These are phyloP conservation scores for Tympanopsis confertula DNA, from an alignment of 2,329 filamentous ascomycete genomes.

Conservation along the genomic window DNA sequence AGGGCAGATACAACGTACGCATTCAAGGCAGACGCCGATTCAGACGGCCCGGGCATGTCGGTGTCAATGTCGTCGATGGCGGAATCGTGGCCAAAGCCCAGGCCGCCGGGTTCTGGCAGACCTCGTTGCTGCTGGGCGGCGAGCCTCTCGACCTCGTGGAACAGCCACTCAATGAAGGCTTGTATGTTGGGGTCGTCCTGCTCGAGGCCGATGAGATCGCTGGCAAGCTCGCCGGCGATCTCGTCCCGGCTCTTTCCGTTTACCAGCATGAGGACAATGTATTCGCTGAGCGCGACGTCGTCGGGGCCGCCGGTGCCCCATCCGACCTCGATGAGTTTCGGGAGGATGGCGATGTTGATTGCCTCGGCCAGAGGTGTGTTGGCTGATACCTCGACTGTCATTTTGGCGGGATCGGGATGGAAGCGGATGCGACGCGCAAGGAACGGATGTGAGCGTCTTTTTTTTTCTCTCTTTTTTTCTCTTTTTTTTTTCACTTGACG, in stretches of 20 bases:
- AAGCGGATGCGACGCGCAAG: too few species aligned
- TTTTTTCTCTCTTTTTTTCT: too few species aligned
- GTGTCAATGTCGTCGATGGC: constrained; percentile 8
- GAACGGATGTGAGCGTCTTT: too few species aligned
- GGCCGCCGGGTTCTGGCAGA: too few species aligned
- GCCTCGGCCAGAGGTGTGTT: not conserved
- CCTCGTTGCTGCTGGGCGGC: too few species aligned
- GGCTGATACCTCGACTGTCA: not conserved
- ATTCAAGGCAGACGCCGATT: too few species aligned
- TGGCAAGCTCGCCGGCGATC: constrained; percentile 6
- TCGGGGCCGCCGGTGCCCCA: constrained; percentile 3
- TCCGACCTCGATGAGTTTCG: constrained; percentile 2
- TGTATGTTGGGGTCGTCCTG: constrained; percentile 5
- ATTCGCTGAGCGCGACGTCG: not conserved
- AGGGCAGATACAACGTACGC: too few species aligned
- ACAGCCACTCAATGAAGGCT: not conserved
- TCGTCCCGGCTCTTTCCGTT: constrained; percentile 10
- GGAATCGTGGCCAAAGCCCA: constrained; percentile 5
- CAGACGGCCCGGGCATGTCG: constrained; percentile 17
- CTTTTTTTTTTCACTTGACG: too few species aligned
- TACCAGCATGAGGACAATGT: constrained; percentile 4
- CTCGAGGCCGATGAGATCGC: constrained; percentile 7
- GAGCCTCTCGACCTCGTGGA: not conserved
- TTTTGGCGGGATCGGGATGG: too few species aligned
- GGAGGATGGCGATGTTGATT: not conserved